phyloP scores from a whole-genome alignment of 2,329 filamentous ascomycete genomes.

The Colletotrichum cordylinicola region DNA sequence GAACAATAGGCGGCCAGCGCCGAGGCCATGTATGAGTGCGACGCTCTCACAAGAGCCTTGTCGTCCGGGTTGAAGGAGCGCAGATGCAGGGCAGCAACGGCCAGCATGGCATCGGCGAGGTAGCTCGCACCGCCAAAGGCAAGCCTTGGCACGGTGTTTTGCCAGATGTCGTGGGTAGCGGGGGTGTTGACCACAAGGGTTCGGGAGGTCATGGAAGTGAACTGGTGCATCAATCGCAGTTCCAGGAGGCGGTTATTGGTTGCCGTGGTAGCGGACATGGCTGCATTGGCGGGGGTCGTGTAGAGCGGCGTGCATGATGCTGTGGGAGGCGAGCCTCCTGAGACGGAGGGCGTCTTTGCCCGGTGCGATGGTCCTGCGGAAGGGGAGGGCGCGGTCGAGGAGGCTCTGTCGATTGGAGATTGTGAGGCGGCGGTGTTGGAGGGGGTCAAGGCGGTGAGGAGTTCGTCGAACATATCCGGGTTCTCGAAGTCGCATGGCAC shows the following conservation, averaged over 20 bases:
- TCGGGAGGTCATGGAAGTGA: slow-evolving; percentile 64
- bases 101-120: slow-evolving; percentile 68
- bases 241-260: slow-evolving; percentile 59
- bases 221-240: slow-evolving; percentile 69
- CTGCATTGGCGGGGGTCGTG: slow-evolving; percentile 33
- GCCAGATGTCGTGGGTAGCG: slow-evolving; percentile 62
- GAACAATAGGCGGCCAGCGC: slow-evolving; percentile 66
- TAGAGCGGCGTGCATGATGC: slow-evolving; percentile 39
- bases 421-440: slow-evolving; percentile 27
- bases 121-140: slow-evolving; percentile 65
- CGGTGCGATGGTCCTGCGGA: slow-evolving; percentile 3
- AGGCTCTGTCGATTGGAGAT: slow-evolving; percentile 24
- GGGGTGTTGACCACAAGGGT: slow-evolving; percentile 62
- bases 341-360: slow-evolving; percentile 25
- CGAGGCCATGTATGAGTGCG: slow-evolving; percentile 70
- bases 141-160: slow-evolving; percentile 62
- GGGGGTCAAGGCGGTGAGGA: slow-evolving; percentile 35
- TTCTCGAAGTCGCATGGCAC: slow-evolving; percentile 70
- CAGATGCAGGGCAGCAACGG: slow-evolving; percentile 68
- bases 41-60: slow-evolving; percentile 64
- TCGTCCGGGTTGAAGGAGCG: slow-evolving; percentile 63
- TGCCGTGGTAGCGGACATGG: slow-evolving; percentile 35
- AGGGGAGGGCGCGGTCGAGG: slow-evolving; percentile 29
- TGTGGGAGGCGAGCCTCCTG: slow-evolving; percentile 21
- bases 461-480: slow-evolving; percentile 50